Evolutionary conservation across 331 rosid genomes (phyloP), one percentile per base, ranked within the genome.

Genomic region (Acacia concinna): DNA sequence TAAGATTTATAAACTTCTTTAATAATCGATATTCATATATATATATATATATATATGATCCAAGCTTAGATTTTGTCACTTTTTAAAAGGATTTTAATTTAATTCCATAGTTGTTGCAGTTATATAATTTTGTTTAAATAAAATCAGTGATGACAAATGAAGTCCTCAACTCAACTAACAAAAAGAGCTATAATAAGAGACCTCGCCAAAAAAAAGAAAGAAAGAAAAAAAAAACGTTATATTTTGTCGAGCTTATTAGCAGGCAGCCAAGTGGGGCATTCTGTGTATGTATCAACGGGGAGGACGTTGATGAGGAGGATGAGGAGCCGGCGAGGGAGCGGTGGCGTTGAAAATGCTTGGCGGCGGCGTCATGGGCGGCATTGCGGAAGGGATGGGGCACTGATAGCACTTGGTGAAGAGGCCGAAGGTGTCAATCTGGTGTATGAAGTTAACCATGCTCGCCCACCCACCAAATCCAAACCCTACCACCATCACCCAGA

Each of bases 381-480:
- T 3, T 3, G 63, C 0, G 3, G 57, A 14, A 43, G 56, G 35
- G 21, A 41, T 4, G 13, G 79, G 90, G 84, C 97, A 92, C 71
- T 92, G 97, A 76, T 87, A 92, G 75, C 97, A 92, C 86, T 92
- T 92, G 15, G 96, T 92, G 91, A 92, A 92, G 37, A 90, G 87
- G 64, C 97, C 97, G 43, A 92, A 92, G 0, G 97, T 89, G 88
- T 92, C 97, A 17, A 92, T 92, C 78, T 92, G 97, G 86, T 84
- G 89, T 30, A 92, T 69, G 79, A 92, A 92, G 81, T 92, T 92
- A 5, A 86, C 83, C 85, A 90, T 85, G 78, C 96, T 91, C 28
- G 96, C 96, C 96, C 96, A 91, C 52, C 96, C 96, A 20, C 96
- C 96, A 13, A 92, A 92, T 35, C 96, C 97, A 25, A 92, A 92